Percentiles rank a stretch among this genome's conserved stretches.
Conservation (phyloP, 805 yeast genomes). For the Isabelozyma heimii region DNA sequence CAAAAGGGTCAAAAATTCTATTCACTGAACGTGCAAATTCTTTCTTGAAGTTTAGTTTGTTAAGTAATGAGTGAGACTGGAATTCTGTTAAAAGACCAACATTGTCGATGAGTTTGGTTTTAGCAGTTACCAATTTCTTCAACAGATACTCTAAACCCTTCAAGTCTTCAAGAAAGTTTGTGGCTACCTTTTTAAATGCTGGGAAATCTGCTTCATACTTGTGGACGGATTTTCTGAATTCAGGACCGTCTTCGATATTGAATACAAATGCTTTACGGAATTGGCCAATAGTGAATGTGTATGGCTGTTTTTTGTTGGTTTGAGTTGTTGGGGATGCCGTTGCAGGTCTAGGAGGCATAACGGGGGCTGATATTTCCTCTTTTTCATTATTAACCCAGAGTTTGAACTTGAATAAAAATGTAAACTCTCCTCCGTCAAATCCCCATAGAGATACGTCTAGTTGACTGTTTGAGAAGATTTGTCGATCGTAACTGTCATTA, state of each 20-base stretch:
- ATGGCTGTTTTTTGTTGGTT: not conserved
- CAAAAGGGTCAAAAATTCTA: constrained; percentile 30
- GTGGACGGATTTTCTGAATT: constrained; percentile 30
- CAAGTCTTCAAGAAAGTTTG: constrained; percentile 28
- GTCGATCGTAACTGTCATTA: constrained; percentile 21
- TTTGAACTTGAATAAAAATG: constrained; percentile 19
- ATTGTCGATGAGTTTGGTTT: constrained; percentile 20
- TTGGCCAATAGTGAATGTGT: constrained; percentile 9
- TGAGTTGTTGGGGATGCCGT: not conserved
- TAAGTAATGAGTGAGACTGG: constrained; percentile 23
- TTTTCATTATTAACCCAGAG: constrained; percentile 22
- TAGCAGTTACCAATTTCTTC: constrained; percentile 15
- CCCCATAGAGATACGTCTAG: constrained; percentile 28
- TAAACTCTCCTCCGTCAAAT: constrained; percentile 12
- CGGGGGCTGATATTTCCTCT: constrained; percentile 1
- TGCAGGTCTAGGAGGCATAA: not conserved
- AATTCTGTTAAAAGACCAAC: constrained; percentile 16
- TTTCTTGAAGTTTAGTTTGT: constrained; percentile 18
- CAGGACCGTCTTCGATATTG: constrained; percentile 43
- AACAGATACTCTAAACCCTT: constrained; percentile 24
- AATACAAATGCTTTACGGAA: constrained; percentile 31
- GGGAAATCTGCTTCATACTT: constrained; percentile 32
- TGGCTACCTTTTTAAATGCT: constrained; percentile 19
- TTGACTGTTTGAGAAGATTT: constrained; percentile 9
- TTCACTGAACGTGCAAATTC: constrained; percentile 23